These are phyloP conservation scores for Geotrichum reessii DNA, from an alignment of 1,139 yeast species.

Conservation along the genomic window DNA sequence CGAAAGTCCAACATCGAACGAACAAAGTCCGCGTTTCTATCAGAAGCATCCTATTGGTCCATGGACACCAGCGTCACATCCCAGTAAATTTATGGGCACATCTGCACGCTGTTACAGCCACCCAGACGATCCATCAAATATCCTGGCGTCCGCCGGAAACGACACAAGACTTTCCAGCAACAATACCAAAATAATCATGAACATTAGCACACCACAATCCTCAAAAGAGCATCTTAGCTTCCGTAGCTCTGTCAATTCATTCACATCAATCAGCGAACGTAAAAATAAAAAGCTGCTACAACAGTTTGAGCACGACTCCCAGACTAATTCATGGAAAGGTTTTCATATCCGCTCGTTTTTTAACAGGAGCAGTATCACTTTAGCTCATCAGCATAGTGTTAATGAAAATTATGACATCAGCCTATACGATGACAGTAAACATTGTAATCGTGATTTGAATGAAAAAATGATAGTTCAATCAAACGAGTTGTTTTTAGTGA, in stretches of 20 bases:
- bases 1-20: not conserved
- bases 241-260: not conserved
- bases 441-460: not conserved
- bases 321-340: not conserved
- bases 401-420: not conserved
- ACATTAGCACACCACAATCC: conserved; percentile 1
- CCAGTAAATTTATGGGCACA: not conserved
- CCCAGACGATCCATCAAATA: not conserved
- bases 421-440: not conserved
- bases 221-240: not conserved
- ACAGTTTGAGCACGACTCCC: not conserved
- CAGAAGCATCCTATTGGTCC: not conserved
- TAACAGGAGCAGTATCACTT: not conserved
- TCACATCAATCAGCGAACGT: not conserved
- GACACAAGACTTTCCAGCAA: conserved; percentile 3
- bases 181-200: conserved; percentile 8
- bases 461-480: not conserved
- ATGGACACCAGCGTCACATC: not conserved
- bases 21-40: not conserved
- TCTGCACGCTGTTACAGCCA: not conserved
- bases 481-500: not conserved
- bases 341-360: not conserved
- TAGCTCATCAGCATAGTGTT: not conserved
- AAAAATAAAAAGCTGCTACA: not conserved
- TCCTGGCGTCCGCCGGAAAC: not conserved